phyloP scores from a whole-genome alignment of 768 basidiomycete species.

The Leccinum disarticulatum region DNA sequence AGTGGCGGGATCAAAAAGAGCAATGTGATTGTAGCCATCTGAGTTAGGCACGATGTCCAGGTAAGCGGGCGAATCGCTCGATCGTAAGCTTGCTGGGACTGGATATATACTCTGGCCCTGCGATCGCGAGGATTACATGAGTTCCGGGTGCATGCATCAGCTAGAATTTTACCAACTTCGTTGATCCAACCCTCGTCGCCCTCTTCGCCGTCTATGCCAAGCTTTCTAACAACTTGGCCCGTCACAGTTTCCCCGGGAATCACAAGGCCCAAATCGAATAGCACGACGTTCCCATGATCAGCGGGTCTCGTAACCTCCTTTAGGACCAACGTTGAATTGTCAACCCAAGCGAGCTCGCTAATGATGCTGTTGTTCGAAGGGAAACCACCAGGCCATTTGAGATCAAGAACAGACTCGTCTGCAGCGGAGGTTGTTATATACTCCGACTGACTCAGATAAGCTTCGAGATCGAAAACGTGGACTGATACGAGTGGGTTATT shows the following conservation, averaged over 20 bases:
- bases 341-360: constrained; percentile 87
- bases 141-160: constrained; percentile 4
- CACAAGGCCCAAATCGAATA: constrained; percentile 57
- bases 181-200: constrained; percentile 96
- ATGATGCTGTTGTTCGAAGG: constrained; percentile 66
- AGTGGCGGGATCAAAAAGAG: constrained; percentile 79
- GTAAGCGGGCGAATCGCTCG: constrained; percentile 61
- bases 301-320: constrained; percentile 89
- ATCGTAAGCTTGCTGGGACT: constrained; percentile 46
- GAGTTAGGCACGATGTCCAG: constrained; percentile 83
- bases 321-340: constrained; percentile 65
- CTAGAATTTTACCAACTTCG: constrained; percentile 48
- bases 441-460: constrained; percentile 43
- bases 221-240: constrained; percentile 65
- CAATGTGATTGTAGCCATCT: constrained; percentile 90
- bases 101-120: constrained; percentile 66
- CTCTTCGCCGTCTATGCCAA: constrained; percentile 83
- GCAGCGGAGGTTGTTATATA: constrained; percentile 32
- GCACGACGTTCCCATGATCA: constrained; percentile 72
- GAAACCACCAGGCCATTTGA: constrained; percentile 68
- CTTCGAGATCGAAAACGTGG: constrained; percentile 76
- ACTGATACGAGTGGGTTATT: constrained; percentile 83
- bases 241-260: constrained; percentile 29
- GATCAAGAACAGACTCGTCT: constrained; percentile 48
- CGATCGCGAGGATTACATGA: constrained; percentile 16